These are phyloP conservation scores for Hypoxylon rickii DNA, from an alignment of 495 filamentous ascomycete species.

Conservation along the genomic window DNA sequence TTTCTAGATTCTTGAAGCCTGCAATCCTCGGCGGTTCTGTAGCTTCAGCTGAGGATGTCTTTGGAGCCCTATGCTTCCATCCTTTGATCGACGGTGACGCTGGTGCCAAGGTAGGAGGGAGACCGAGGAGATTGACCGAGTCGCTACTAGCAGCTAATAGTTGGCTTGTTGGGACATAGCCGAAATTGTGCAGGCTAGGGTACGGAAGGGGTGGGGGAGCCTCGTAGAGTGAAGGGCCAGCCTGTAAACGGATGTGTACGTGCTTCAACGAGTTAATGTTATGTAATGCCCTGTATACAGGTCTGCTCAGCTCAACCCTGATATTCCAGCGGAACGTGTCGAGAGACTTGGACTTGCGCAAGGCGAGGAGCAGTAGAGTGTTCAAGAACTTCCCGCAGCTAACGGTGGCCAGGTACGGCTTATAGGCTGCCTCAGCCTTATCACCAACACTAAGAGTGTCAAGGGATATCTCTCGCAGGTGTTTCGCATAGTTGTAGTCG, in stretches of 20 bases:
- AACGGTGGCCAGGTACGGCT: constrained; percentile 49
- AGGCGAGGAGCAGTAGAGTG: constrained; percentile 58
- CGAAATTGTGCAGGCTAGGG: constrained; percentile 4
- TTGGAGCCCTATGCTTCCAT: constrained; percentile 28
- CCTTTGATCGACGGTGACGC: constrained; percentile 5
- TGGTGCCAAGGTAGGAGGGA: constrained; percentile 9
- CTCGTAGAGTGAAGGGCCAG: constrained; percentile 54
- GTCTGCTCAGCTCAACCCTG: constrained; percentile 62
- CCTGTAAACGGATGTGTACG: constrained; percentile 62
- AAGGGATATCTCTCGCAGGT: constrained; percentile 55
- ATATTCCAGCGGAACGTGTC: constrained; percentile 67
- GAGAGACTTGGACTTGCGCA: constrained; percentile 57
- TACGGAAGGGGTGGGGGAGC: constrained; percentile 47
- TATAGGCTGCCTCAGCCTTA: constrained; percentile 52
- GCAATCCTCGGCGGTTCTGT: constrained; percentile 55
- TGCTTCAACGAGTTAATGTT: constrained; percentile 55
- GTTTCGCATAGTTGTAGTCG: constrained; percentile 62
- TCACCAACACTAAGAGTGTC: constrained; percentile 52
- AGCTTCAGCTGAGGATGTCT: constrained; percentile 18
- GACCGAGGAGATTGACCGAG: not conserved
- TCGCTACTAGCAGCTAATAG: no score
- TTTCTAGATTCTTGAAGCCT: constrained; percentile 60
- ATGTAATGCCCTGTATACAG: constrained; percentile 61
- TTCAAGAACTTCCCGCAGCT: constrained; percentile 67
- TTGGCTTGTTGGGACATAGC: no score